Conservation (phyloP, 257 asterid species). For the Leptodermis oblonga region DNA sequence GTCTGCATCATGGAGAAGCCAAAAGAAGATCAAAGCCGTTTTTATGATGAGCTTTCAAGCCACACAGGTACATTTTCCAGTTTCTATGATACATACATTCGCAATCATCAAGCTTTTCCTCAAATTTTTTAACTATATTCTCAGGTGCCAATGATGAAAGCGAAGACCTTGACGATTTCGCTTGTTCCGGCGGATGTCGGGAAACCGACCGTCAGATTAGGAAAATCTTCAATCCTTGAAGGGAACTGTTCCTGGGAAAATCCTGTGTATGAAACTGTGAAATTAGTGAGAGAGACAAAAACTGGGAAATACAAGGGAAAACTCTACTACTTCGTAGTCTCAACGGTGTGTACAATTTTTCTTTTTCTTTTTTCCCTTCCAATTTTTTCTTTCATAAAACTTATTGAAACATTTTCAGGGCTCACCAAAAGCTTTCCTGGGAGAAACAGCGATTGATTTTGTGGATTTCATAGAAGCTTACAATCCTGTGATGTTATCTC, state of each 20-base stretch:
- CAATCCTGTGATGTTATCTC: constrained; percentile 53
- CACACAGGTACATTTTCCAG: constrained; percentile 50
- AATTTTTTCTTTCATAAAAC: neutral
- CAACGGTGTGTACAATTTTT: constrained; percentile 54
- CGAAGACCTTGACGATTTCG: constrained; percentile 70
- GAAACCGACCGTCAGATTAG: constrained; percentile 69
- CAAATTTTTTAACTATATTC: constrained; percentile 13
- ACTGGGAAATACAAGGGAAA: constrained; percentile 71
- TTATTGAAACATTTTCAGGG: constrained; percentile 48
- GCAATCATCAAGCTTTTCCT: constrained; percentile 15
- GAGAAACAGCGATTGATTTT: constrained; percentile 87
- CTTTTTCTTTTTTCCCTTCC: neutral
- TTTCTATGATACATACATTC: constrained; percentile 11
- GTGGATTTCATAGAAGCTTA: constrained; percentile 73
- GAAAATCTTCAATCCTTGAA: constrained; percentile 62
- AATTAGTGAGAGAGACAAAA: constrained; percentile 61
- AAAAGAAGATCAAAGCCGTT: constrained; percentile 75
- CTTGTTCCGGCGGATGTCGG: constrained; percentile 90
- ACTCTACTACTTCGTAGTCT: constrained; percentile 63
- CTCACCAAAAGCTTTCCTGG: constrained; percentile 83
- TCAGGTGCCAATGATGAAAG: constrained; percentile 88
- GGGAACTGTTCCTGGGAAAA: constrained; percentile 85
- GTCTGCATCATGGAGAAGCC: constrained; percentile 52
- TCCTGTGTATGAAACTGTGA: constrained; percentile 77
- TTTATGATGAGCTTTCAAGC: constrained; percentile 86